Evolutionary conservation across 371 early-diverging fungal species (phyloP).

Genomic region (Entomophthora muscae): DNA sequence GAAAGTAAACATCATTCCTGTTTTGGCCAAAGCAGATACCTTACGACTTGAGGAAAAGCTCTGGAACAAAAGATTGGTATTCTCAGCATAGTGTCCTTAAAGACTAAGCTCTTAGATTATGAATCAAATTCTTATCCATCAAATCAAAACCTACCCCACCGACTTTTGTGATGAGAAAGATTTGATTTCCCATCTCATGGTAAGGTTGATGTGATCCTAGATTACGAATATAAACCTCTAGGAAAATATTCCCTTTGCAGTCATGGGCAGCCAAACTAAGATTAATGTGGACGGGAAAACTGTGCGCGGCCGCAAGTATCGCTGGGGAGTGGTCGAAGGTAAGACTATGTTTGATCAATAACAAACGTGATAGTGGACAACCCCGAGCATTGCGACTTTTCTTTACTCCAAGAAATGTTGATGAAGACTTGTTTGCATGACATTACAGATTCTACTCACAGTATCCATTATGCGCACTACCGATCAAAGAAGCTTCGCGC

Average conservation of each 20-base stretch:
- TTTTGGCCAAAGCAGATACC: conserved; percentile 55
- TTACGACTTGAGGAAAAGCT: conserved; percentile 45
- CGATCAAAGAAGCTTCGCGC: conserved; percentile 40
- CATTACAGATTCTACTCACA: conserved; percentile 60
- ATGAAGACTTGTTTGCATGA: conserved; percentile 61
- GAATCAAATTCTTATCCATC: conserved; percentile 47
- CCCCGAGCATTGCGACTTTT: conserved; percentile 70
- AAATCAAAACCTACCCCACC: conserved; percentile 50
- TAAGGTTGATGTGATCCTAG: conserved; percentile 15
- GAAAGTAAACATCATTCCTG: conserved; percentile 78
- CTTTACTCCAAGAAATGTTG: conserved; percentile 53
- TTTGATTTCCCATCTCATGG: conserved; percentile 43
- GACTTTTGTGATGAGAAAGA: conserved; percentile 37
- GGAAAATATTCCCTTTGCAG: conserved; percentile 77
- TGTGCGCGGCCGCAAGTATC: conserved; percentile 81
- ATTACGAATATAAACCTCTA: conserved; percentile 11
- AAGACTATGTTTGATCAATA: no score
- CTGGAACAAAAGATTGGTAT: conserved; percentile 37
- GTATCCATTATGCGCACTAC: conserved; percentile 55
- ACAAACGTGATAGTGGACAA: conserved; percentile 70
- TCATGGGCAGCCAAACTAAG: conserved; percentile 72
- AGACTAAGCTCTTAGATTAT: no score
- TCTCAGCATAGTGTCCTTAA: conserved; percentile 1
- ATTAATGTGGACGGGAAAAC: conserved; percentile 45
- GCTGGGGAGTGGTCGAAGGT: conserved; percentile 95